Evolutionary conservation across 208 protist species (phyloP).

Genomic region (Phytomonas sp.): DNA sequence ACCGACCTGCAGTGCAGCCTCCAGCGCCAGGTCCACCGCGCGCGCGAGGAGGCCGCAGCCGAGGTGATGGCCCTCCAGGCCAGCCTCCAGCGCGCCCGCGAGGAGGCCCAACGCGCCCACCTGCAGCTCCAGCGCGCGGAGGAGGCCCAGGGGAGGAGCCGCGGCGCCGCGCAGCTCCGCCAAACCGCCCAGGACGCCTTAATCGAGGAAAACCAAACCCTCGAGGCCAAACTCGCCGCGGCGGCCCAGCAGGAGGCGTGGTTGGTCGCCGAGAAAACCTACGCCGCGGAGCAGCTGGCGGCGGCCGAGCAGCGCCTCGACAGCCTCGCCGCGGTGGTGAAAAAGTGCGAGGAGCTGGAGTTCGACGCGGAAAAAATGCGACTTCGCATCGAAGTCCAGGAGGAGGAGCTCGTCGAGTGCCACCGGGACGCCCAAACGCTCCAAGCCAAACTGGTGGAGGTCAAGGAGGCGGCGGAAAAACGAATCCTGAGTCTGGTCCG

Average conservation of each 20-base stretch:
- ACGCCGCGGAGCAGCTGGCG: slow-evolving; percentile 32
- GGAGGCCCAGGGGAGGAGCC: slow-evolving; percentile 22
- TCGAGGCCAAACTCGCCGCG: slow-evolving; percentile 25
- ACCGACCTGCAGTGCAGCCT: slow-evolving; percentile 25
- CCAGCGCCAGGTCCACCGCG: slow-evolving; percentile 33
- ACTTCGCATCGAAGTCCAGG: slow-evolving; percentile 32
- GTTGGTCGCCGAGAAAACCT: slow-evolving; percentile 32
- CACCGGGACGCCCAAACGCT: slow-evolving; percentile 22
- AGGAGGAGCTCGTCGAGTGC: slow-evolving; percentile 36
- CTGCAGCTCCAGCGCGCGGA: slow-evolving; percentile 26
- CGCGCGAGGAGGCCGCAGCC: slow-evolving; percentile 24
- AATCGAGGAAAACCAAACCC: slow-evolving; percentile 18
- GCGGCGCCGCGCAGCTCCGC: slow-evolving; percentile 8
- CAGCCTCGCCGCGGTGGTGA: slow-evolving; percentile 23
- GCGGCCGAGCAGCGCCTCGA: slow-evolving; percentile 37
- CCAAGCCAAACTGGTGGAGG: slow-evolving; percentile 29
- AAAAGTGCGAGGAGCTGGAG: slow-evolving; percentile 21
- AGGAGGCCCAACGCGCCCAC: slow-evolving; percentile 32
- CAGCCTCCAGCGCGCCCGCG: slow-evolving; percentile 23
- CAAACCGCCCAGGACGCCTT: slow-evolving; percentile 18
- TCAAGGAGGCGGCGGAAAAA: slow-evolving; percentile 42
- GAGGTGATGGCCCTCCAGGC: slow-evolving; percentile 47
- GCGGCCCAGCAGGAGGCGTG: slow-evolving; percentile 57
- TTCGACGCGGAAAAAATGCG: slow-evolving; percentile 46
- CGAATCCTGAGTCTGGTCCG: slow-evolving; percentile 28